Base-by-base conservation (phyloP, 176 grass and related monocot genomes). In the Ensete glaucum region DNA sequence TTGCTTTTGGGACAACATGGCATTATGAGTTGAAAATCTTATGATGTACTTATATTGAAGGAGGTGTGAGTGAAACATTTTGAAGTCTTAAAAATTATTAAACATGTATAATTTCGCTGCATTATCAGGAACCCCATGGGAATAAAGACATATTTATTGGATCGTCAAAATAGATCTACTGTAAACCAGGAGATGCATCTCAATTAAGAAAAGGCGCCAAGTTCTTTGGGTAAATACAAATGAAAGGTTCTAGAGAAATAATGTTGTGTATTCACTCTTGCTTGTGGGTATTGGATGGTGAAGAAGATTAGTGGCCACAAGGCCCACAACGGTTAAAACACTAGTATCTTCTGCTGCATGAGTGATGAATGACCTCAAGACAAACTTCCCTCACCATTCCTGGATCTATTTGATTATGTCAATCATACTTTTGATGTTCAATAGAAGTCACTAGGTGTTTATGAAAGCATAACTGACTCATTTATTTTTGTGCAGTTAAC, bases 401-500 rank as follows among this genome's bases (percentile, higher is more conserved):
- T 26, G 11, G 14, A 25, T 26, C 21, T 22, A 12, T 3, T 43
- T 43, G 34, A 43, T 43, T 43, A 43, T 43, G 34, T 43, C 34
- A 43, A 43, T 43, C 34, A 43, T 43, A 43, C 34, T 65, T 26
- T 65, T 26, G 21, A 3, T 29, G 12, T 26, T 26, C 10, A 26
- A 27, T 4, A 65, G 10, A 43, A 49, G 29, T 22, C 19, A 68
- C 13, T 17, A 17, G 14, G 8, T 68, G 25, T 16, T 34, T 8
- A 20, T 11, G 50, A 54, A 54, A 54, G 27, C 50, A 43, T 77
- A 85, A 79, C 76, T 76, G n/a, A 75, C 71, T 8, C 64, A 54
- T 82, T 72, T 1, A 58, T 21, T 84, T 25, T 76, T 51, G n/a
- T 76, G 65, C 78, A 99, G 95, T 91, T 82, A 99, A 91, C 68